Evolutionary conservation across 768 basidiomycete genomes (phyloP).

Genomic region (Boletus tomentosulus): DNA sequence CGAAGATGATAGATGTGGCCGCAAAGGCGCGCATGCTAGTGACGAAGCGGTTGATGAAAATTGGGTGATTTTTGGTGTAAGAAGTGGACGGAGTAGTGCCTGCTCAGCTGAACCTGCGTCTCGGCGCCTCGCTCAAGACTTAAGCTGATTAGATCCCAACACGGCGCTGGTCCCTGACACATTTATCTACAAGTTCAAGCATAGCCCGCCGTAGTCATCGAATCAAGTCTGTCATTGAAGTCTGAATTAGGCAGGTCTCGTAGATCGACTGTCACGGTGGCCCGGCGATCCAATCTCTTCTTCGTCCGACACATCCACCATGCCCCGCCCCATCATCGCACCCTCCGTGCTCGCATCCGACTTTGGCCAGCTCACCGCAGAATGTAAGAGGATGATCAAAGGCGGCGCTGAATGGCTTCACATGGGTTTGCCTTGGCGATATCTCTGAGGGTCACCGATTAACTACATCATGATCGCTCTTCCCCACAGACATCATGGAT

Average conservation of each 20-base stretch:
- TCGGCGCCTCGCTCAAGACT: too few species aligned
- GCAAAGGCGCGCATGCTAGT: conserved; percentile 28
- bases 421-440: conserved; percentile 60
- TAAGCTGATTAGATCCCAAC: neutral
- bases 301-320: conserved; percentile 28
- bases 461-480: conserved; percentile 5
- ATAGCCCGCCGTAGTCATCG: neutral
- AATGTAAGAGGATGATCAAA: conserved; percentile 96
- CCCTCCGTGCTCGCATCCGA: conserved; percentile 97
- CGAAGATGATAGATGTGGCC: conserved; percentile 33
- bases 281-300: conserved; percentile 3
- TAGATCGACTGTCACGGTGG: conserved; percentile 10
- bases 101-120: neutral
- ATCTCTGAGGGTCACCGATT: conserved; percentile 7
- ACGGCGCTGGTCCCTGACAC: too few species aligned
- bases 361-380: conserved; percentile 90
- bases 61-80: neutral
- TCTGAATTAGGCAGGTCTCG: conserved; percentile 26
- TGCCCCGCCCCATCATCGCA: conserved; percentile 91
- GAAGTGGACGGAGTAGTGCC: neutral
- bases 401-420: conserved; percentile 97
- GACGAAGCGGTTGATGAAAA: neutral
- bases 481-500: conserved; percentile 91
- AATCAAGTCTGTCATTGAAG: too few species aligned
- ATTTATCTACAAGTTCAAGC: too few species aligned